Evolutionary conservation across 768 basidiomycete genomes (phyloP), one percentile per base, ranked within the genome.

Genomic region (Leucosporidium scottii): DNA sequence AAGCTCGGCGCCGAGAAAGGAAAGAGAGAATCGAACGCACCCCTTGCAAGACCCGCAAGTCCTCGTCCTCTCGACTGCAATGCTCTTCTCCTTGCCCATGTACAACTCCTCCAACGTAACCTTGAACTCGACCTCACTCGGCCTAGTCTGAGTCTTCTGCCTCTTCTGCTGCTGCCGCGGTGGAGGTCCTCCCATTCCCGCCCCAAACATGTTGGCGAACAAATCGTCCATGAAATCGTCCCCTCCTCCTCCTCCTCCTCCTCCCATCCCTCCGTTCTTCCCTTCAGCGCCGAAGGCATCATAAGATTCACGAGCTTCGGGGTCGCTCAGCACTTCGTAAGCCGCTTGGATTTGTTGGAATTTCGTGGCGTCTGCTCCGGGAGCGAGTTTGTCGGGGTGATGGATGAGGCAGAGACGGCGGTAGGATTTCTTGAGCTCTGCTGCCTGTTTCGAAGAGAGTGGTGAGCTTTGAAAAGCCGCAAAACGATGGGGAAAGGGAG

Each of bases 351-450:
- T 74, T 34, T 66, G 62, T 49, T 63, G 65, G 53, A 71, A 74
- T n/a, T 56, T 56, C 25, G 62, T 34, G 23, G 62, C 36, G 31
- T 70, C 64, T 6, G 55, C 60, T 0, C 61, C 39, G 2, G 39
- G 1, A 3, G 47, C 2, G 21, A 69, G 71, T 68, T 27, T 60
- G 61, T 67, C 57, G 54, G 91, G 91, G 77, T 93, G 91, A 71
- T 90, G 87, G 76, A 90, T 85, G 76, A 87, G 91, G 39, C 91
- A 91, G 88, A 92, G 74, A 81, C 85, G 89, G 77, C 88, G 87
- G 77, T 97, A 97, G 21, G 93, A 93, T 76, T 89, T 90, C 80
- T 93, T 93, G 74, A 97, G 91, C 70, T 97, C 91, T 72, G 82
- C 90, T 88, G 71, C 48, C 59, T 23, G 64, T 68, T 56, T 12